Base-by-base conservation (phyloP, 148 eudicot genomes). In the Cornus florida region DNA sequence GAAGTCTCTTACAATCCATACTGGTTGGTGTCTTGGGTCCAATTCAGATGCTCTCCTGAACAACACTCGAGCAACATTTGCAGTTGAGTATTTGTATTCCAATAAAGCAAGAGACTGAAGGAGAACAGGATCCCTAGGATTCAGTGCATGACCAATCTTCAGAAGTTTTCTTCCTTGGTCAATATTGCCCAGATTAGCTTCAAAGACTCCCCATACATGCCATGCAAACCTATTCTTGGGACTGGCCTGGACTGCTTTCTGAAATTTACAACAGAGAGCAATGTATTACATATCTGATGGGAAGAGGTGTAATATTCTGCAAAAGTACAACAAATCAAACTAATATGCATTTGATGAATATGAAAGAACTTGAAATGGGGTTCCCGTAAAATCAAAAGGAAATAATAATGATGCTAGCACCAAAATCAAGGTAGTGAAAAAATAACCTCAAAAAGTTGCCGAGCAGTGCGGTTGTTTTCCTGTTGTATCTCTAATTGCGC, bases 171-270 rank as follows among this genome's bases (percentile, higher is more conserved):
- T 87, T 12, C 87, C 97, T 70, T 82, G 72, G 67, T 90, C 97
- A 57, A 91, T 77, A 72, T 86, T 87, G 38, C 90, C 97, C 71
- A 85, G 81, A 80, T 83, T 90, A 43, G 95, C 92, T 87, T 96
- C 99, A 81, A 92, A 96, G 16, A 92, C 83, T 70, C 95, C 99
- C 99, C 99, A 93, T 1, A 93, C 97, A 84, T 96, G 99, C 99
- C 99, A 96, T 22, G 98, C 98, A 81, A 96, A 96, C 83, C 99
- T 91, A 77, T 96, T 96, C 87, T 96, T 96, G 12, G 98, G 99
- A 82, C 99, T 96, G 6, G 99, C 97, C 81, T 90, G 89, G 19
- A 93, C 94, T 20, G 99, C 94, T 91, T 85, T 93, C 98, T 96
- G 92, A 76, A 85, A 62, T 71, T 32, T n/a, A 11, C 24, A 70